These are phyloP conservation scores for Pulveroboletus sp. DNA, from an alignment of 768 basidiomycete species.

Conservation along the genomic window DNA sequence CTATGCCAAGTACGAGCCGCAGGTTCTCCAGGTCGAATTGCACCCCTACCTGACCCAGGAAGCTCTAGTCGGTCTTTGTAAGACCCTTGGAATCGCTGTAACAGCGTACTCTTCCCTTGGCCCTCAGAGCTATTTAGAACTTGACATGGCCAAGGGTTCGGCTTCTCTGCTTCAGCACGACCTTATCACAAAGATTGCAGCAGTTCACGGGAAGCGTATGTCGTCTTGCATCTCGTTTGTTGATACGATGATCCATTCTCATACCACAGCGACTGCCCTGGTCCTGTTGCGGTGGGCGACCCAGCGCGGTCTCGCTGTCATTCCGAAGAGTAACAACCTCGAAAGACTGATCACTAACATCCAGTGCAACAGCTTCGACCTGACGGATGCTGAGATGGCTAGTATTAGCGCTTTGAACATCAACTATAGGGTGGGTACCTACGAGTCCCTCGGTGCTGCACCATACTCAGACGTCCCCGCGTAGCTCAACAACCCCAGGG, in stretches of 20 bases:
- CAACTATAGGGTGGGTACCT: constrained; percentile 51
- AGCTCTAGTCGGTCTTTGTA: constrained; percentile 39
- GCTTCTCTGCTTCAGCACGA: constrained; percentile 52
- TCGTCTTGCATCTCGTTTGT: not conserved
- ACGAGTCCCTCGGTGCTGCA: not conserved
- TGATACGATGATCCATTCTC: not conserved
- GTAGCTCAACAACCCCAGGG: constrained; percentile 67
- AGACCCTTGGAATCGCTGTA: constrained; percentile 42
- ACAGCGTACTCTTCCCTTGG: constrained; percentile 58
- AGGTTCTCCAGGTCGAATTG: constrained; percentile 56
- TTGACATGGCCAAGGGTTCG: constrained; percentile 51
- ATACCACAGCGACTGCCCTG: constrained; percentile 44
- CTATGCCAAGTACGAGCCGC: constrained; percentile 63
- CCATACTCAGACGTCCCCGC: constrained; percentile 3
- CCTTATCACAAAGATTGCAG: constrained; percentile 41
- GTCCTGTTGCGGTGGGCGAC: constrained; percentile 77
- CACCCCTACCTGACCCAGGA: constrained; percentile 55
- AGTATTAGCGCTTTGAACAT: constrained; percentile 56
- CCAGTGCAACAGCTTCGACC: constrained; percentile 41
- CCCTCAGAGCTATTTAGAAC: constrained; percentile 56
- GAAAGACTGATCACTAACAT: constrained; percentile 43
- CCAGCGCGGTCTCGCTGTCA: constrained; percentile 66
- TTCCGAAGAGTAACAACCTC: constrained; percentile 62
- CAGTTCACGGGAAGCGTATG: constrained; percentile 50
- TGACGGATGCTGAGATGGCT: constrained; percentile 55